Percentiles rank a stretch among this genome's conserved stretches.
These are phyloP conservation scores for Orychophragmus violaceus DNA, from an alignment of 345 rosid genomes.

Conservation along the genomic window DNA sequence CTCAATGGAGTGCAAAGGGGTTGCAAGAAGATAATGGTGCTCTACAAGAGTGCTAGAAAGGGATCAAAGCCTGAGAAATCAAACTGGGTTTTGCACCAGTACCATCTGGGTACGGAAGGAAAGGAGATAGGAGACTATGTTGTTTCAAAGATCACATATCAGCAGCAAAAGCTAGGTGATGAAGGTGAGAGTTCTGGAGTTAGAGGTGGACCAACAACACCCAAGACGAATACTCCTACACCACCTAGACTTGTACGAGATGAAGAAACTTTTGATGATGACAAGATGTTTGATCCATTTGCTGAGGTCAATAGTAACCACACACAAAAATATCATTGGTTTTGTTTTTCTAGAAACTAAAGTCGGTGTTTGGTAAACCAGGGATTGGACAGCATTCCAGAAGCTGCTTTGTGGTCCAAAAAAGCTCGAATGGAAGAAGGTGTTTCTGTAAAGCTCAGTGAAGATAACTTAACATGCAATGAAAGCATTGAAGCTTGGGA, in stretches of 20 bases:
- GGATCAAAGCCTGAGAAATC: conserved; percentile 68
- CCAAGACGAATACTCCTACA: conserved; percentile 51
- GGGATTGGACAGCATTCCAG: conserved; percentile 34
- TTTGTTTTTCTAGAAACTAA: conserved; percentile 1
- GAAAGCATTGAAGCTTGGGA: conserved; percentile 40
- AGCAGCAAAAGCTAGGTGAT: conserved; percentile 51
- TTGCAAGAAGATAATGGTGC: conserved; percentile 92
- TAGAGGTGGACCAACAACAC: conserved; percentile 62
- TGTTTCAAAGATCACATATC: conserved; percentile 66
- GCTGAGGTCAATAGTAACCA: conserved; percentile 2
- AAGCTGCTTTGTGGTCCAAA: conserved; percentile 44
- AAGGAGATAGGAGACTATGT: conserved; percentile 75
- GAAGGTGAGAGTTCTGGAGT: conserved; percentile 36
- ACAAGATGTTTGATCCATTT: conserved; percentile 20
- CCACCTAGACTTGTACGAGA: conserved; percentile 40
- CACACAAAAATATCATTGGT: background rate
- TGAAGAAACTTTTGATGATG: conserved; percentile 17
- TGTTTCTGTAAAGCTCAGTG: conserved; percentile 30
- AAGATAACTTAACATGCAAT: conserved; percentile 45
- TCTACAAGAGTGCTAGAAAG: conserved; percentile 62
- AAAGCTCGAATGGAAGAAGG: conserved; percentile 61
- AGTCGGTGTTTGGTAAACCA: conserved; percentile 19
- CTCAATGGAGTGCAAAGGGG: conserved; percentile 63
- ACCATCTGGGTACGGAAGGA: conserved; percentile 72
- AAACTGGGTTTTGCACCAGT: conserved; percentile 90